Base-by-base conservation (phyloP, 768 basidiomycete species). In the Auriscalpium orientale region DNA sequence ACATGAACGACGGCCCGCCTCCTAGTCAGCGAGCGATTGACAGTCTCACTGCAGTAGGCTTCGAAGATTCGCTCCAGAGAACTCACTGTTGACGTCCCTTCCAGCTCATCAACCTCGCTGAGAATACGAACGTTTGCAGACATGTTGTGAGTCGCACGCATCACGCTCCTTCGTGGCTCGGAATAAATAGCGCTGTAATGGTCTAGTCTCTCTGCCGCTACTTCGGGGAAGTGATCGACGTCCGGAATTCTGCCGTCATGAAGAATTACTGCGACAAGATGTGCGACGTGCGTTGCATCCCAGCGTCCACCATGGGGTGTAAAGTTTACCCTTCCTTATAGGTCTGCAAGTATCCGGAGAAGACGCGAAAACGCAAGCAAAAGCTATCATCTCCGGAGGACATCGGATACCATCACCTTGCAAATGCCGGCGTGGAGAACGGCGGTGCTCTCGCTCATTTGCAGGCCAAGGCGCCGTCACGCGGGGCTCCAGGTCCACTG, bases 331-430 rank as follows among this genome's bases (percentile, higher is more conserved):
- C 12, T 16, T 21, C 11, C 13, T 4, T 48, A 13, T 54, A 91
- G 90, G 77, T 90, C 3, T 92, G 91, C 72, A 89, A 87, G 69
- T 82, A 83, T 59, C 86, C 88, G 0, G 83, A 84, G 21, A 90
- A 84, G 70, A 79, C 81, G 0, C 74, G 67, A 51, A 70, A 66
- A 3, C 76, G 77, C 28, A 76, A 79, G 55, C 64, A 60, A 22
- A 77, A 76, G n/a, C 73, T 91, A 4, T 79, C 82, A 0, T 67
- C 71, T 2, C 66, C 71, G 34, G 74, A 71, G 2, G 59, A 66
- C 44, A 66, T 76, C 3, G 63, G 61, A 4, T 55, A 65, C 0
- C 66, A 65, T 8, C 36, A 51, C 9, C 28, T 64, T 1, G 62
- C 67, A 38, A 40, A 56, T 9, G 50, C 56, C 4, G 60, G 49